phyloP scores from a whole-genome alignment of 2,329 filamentous ascomycete species.

The Pseudogymnoascus sp. region DNA sequence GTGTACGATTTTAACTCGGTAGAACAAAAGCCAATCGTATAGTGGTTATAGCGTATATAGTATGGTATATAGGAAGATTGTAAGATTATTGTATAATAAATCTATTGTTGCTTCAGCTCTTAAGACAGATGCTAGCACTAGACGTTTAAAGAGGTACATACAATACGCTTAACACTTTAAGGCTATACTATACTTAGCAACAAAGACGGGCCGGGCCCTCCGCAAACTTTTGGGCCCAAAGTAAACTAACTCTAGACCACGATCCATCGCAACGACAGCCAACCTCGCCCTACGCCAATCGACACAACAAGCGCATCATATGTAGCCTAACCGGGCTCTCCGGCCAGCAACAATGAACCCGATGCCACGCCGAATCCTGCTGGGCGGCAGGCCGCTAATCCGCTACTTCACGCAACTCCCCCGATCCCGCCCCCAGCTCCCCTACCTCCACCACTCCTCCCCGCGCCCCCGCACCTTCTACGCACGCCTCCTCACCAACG shows the following conservation, averaged over 20 bases:
- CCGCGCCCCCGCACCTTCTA: conserved; percentile 41
- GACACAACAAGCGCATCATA: not conserved
- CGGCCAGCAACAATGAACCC: conserved; percentile 4
- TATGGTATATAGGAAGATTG: not conserved
- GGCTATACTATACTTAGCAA: conserved; percentile 9
- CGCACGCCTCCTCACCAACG: conserved; percentile 71
- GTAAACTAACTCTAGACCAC: not conserved
- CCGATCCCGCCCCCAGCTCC: conserved; percentile 53
- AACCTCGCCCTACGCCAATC: not conserved
- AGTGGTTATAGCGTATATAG: not conserved
- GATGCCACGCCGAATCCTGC: not conserved
- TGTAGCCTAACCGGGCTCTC: not conserved
- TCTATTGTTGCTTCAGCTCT: not conserved
- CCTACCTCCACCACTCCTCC: conserved; percentile 56
- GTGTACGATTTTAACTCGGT: not conserved
- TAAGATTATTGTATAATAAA: not conserved
- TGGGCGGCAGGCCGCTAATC: conserved; percentile 26
- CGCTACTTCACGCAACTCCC: conserved; percentile 52
- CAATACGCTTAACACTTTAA: not conserved
- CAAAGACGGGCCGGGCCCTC: conserved; percentile 8
- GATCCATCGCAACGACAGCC: not conserved
- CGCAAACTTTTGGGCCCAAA: conserved; percentile 7
- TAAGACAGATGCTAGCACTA: not conserved
- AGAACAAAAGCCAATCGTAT: not conserved
- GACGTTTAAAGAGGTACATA: not conserved